These are phyloP conservation scores for Acanthochlamys bracteata DNA, from an alignment of 106 monocot genomes.

Conservation along the genomic window DNA sequence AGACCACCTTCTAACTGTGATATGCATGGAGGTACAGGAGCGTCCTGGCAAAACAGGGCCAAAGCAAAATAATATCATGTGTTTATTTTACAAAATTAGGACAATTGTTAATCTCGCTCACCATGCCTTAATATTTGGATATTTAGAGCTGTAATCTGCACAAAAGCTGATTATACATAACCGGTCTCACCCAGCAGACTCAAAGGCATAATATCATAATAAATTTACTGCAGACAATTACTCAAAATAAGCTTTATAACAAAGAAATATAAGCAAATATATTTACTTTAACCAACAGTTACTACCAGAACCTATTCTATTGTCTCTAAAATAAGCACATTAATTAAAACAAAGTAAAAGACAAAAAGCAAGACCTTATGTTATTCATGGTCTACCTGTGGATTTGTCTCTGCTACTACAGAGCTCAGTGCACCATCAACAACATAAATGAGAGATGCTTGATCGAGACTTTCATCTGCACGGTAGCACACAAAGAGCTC, in stretches of 20 bases:
- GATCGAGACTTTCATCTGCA: conserved; percentile 67
- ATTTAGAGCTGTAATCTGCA: too few species aligned
- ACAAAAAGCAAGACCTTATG: neutral
- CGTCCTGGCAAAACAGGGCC: conserved; percentile 47
- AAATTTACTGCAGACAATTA: too few species aligned
- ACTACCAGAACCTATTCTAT: too few species aligned
- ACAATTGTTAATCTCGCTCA: too few species aligned
- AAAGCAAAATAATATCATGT: neutral
- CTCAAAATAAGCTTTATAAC: too few species aligned
- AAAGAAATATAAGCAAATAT: too few species aligned
- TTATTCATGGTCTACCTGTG: conserved; percentile 40
- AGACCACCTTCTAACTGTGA: conserved; percentile 92
- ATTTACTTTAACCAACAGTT: too few species aligned
- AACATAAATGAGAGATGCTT: conserved; percentile 79
- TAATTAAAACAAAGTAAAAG: neutral
- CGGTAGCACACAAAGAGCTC: conserved; percentile 97
- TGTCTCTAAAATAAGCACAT: too few species aligned
- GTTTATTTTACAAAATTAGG: neutral
- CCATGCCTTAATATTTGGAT: too few species aligned
- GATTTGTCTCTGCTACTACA: conserved; percentile 88
- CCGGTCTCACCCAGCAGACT: too few species aligned
- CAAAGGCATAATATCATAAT: too few species aligned
- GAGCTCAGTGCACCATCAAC: conserved; percentile 97
- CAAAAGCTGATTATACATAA: too few species aligned
- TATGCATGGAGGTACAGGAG: conserved; percentile 96